Evolutionary conservation across 768 basidiomycete species (phyloP), one percentile per base, ranked within the genome.

Genomic region (Atractiella rhizophila): DNA sequence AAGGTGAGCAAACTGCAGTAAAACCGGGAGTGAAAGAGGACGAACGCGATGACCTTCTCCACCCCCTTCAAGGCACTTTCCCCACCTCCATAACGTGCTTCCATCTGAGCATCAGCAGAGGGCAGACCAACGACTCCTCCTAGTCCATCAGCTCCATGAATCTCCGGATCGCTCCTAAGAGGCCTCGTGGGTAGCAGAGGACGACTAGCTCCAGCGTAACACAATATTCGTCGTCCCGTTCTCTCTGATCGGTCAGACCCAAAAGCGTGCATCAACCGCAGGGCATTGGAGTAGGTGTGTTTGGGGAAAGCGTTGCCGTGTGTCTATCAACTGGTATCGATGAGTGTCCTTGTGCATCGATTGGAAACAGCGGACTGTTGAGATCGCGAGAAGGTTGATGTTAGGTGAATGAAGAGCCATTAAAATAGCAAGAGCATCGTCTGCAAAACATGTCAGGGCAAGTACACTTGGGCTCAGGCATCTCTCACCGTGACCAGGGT

Each of bases 361-460:
- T 34, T 9, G 21, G 13, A 31, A 20, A 44, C 21, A 18, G 29
- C 63, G 50, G 57, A 79, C 81, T 20, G 79, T 79, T 0, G 81
- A 83, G n/a, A 86, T 61, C 1, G 82, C 83, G 5, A 82, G 59
- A 16, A 88, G 68, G 28, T 66, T 57, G 42, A 83, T 66, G 44
- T 72, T 65, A 1, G 67, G 64, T 11, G 66, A 65, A 48, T 79
- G 69, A 4, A 76, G 54, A 4, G 78, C 79, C 8, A 85, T 60
- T 54, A 86, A 61, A 37, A 86, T 72, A 3, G 79, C 80, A 10
- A 71, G 72, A 4, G 77, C 83, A 60, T 86, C 82, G 51, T 88
- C 82, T n/a, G n/a, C n/a, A n/a, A n/a, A n/a, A n/a, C n/a, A n/a
- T n/a, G n/a, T n/a, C n/a, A n/a, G n/a, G n/a, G n/a, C n/a, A n/a